These are phyloP conservation scores for Phytophthora europaea DNA, from an alignment of 352 stramenopile species.

Conservation along the genomic window DNA sequence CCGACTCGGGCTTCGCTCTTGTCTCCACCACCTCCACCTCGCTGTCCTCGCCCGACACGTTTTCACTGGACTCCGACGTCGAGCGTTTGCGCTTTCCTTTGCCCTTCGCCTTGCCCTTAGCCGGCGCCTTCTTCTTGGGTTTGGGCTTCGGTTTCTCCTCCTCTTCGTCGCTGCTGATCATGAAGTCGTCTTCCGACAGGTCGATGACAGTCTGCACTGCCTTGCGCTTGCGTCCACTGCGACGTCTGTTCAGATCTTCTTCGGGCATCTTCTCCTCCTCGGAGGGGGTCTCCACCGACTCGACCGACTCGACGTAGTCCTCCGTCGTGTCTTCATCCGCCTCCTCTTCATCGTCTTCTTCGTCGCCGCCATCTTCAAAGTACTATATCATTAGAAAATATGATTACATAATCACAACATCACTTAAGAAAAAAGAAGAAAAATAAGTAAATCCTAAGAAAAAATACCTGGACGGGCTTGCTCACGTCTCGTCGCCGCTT, in stretches of 20 bases:
- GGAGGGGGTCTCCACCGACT: slow-evolving; percentile 27
- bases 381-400: slow-evolving; percentile 19
- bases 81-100: slow-evolving; percentile 43
- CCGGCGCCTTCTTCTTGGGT: slow-evolving; percentile 31
- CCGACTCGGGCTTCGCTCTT: slow-evolving; percentile 59
- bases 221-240: slow-evolving; percentile 52
- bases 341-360: slow-evolving; percentile 37
- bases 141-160: slow-evolving; percentile 50
- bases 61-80: slow-evolving; percentile 42
- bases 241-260: slow-evolving; percentile 38
- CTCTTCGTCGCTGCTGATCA: slow-evolving; percentile 46
- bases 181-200: slow-evolving; percentile 47
- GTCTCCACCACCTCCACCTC: slow-evolving; percentile 30
- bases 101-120: slow-evolving; percentile 33
- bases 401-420: slow-evolving; percentile 13
- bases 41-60: slow-evolving; percentile 35
- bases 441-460: slow-evolving; percentile 12
- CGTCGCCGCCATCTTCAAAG: slow-evolving; percentile 21
- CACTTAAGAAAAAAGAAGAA: slow-evolving; percentile 13
- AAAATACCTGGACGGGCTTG: slow-evolving; percentile 37
- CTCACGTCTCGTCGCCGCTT: slow-evolving; percentile 36
- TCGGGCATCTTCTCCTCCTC: slow-evolving; percentile 38
- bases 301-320: slow-evolving; percentile 26
- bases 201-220: slow-evolving; percentile 32
- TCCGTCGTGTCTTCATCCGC: slow-evolving; percentile 47